phyloP scores from a whole-genome alignment of 257 asterid genomes.

The Plantago elongata region DNA sequence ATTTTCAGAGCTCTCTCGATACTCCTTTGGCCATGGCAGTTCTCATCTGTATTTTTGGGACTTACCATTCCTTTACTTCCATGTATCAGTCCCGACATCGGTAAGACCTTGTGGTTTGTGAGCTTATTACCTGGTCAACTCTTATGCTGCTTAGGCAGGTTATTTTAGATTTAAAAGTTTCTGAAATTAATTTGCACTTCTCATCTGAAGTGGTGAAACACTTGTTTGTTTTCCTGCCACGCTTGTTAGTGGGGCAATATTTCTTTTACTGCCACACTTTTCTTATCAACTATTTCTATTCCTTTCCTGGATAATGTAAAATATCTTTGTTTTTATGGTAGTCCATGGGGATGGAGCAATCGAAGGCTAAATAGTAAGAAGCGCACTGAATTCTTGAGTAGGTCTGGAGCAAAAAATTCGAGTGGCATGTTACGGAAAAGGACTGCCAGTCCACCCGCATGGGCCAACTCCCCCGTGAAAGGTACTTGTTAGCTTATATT shows the following conservation, averaged over 20 bases:
- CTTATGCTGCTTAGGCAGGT: constrained; percentile 1
- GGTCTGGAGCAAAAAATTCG: constrained; percentile 36
- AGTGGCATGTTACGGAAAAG: constrained; percentile 39
- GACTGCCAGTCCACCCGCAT: constrained; percentile 35
- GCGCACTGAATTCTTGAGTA: constrained; percentile 65
- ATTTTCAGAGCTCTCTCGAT: constrained; percentile 76
- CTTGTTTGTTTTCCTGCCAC: not conserved
- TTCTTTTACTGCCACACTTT: not conserved
- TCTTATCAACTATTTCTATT: not conserved
- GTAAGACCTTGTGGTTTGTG: constrained; percentile 29
- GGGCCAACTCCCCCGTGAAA: constrained; percentile 43
- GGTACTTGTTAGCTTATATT: constrained; percentile 30
- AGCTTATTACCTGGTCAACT: not conserved
- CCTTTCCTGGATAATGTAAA: not conserved
- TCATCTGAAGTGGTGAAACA: constrained; percentile 7
- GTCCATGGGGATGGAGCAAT: constrained; percentile 33
- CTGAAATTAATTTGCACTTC: not conserved
- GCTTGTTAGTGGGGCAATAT: not conserved
- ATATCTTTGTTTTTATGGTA: constrained; percentile 21
- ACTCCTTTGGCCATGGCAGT: constrained; percentile 49
- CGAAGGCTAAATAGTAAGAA: constrained; percentile 29
- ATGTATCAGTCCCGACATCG: constrained; percentile 28
- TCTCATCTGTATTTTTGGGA: constrained; percentile 40
- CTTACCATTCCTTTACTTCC: constrained; percentile 35
- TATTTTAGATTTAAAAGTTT: not conserved